Conservation (phyloP, 495 filamentous ascomycete genomes). For the Cercophora scortea region DNA sequence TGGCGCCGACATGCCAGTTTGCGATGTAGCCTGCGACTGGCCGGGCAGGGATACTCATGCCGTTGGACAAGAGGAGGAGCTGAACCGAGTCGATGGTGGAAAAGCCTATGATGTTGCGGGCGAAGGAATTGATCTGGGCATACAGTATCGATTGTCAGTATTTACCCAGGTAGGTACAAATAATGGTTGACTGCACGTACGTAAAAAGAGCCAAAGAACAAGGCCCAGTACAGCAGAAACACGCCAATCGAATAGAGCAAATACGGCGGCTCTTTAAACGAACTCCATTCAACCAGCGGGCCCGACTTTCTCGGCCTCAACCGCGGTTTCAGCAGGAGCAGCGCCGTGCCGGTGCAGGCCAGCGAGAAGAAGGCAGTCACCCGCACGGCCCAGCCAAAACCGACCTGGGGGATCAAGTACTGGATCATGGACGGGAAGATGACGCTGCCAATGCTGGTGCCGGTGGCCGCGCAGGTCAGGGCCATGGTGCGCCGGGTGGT, state of each 20-base stretch:
- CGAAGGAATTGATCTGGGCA: constrained; percentile 29
- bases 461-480: constrained; percentile 29
- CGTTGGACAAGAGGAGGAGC: constrained; percentile 36
- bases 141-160: neutral
- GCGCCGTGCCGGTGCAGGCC: constrained; percentile 19
- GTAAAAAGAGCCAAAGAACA: constrained; percentile 40
- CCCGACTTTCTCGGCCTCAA: constrained; percentile 23
- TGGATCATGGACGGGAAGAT: constrained; percentile 34
- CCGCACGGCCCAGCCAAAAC: constrained; percentile 38
- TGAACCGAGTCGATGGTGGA: constrained; percentile 30
- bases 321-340: constrained; percentile 25
- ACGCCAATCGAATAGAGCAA: constrained; percentile 27
- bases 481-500: constrained; percentile 26
- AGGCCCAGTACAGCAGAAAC: constrained; percentile 34
- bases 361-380: constrained; percentile 33
- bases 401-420: constrained; percentile 32
- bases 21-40: constrained; percentile 31
- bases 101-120: constrained; percentile 31
- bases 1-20: constrained; percentile 28
- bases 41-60: constrained; percentile 28
- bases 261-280: constrained; percentile 34
- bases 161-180: too few relatives aligned
- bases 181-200: constrained; percentile 15
- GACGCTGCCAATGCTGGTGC: constrained; percentile 34
- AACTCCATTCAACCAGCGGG: constrained; percentile 33